These are phyloP conservation scores for Starmerella asiatica DNA, from an alignment of 805 yeast species.

Conservation along the genomic window DNA sequence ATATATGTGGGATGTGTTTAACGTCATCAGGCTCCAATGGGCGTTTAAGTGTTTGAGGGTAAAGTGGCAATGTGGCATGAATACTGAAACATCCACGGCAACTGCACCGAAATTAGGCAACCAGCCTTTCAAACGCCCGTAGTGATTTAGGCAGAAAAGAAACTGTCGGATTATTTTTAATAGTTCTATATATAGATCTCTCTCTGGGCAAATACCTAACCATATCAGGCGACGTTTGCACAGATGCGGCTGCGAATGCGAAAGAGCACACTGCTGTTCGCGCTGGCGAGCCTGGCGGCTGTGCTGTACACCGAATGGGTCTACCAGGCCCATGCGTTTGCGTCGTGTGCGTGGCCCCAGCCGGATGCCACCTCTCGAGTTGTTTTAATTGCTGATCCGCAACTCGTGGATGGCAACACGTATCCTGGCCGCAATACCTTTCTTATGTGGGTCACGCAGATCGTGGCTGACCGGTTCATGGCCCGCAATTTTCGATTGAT, in stretches of 20 bases:
- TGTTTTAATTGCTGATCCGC: conserved; percentile 81
- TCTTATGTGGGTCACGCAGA: conserved; percentile 42
- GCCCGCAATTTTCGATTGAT: conserved; percentile 56
- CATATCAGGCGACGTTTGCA: no score
- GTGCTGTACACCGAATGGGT: conserved; percentile 44
- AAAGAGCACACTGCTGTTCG: conserved; percentile 1
- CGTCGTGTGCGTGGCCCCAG: conserved; percentile 44
- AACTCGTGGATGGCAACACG: conserved; percentile 74
- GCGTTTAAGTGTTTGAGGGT: no score
- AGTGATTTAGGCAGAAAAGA: no score
- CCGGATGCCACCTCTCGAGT: conserved; percentile 24
- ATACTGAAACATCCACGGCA: no score
- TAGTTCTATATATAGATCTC: no score
- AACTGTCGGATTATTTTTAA: no score
- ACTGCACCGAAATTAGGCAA: no score
- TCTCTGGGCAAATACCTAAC: no score
- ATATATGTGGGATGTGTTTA: no score
- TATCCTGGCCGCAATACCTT: conserved; percentile 56
- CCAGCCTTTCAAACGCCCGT: no score
- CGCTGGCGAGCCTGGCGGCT: conserved; percentile 29
- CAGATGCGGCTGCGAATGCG: conserved; percentile 5
- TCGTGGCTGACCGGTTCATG: conserved; percentile 64
- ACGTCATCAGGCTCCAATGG: no score
- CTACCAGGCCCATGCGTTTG: conserved; percentile 35
- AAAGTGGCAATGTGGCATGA: no score